These are phyloP conservation scores for Tricholomella constricta DNA, from an alignment of 768 basidiomycete species.

Conservation along the genomic window DNA sequence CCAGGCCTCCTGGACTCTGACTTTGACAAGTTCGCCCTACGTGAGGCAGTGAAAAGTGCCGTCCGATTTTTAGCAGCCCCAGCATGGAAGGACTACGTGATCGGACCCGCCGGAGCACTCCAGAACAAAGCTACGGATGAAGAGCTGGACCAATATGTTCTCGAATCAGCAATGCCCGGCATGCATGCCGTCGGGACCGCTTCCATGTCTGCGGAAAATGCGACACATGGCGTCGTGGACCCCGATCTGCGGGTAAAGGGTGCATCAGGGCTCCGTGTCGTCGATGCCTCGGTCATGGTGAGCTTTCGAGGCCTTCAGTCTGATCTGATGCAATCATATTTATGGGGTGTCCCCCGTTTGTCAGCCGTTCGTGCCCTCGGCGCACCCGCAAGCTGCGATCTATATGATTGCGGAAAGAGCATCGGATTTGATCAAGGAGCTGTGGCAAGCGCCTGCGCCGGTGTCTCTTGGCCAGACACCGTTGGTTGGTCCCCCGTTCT, in stretches of 20 bases:
- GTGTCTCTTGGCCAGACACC: too few relatives aligned
- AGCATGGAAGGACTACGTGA: slow-evolving; percentile 20
- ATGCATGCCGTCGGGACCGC: slow-evolving; percentile 33
- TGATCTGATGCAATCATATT: too few relatives aligned
- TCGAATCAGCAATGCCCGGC: slow-evolving; percentile 7
- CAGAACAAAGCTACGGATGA: slow-evolving; percentile 20
- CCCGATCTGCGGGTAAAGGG: slow-evolving; percentile 34
- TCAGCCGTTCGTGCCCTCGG: slow-evolving; percentile 22
- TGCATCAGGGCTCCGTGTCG: slow-evolving; percentile 31
- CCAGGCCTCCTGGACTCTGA: slow-evolving; percentile 29
- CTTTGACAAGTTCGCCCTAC: slow-evolving; percentile 24
- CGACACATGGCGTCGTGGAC: slow-evolving; percentile 32
- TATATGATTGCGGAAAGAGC: slow-evolving; percentile 25
- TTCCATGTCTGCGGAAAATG: slow-evolving; percentile 25
- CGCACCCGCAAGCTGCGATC: slow-evolving; percentile 19
- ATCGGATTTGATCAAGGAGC: slow-evolving; percentile 23
- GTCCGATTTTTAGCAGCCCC: slow-evolving; percentile 22
- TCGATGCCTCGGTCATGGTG: slow-evolving; percentile 36
- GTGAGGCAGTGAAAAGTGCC: slow-evolving; percentile 20
- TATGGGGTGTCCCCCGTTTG: neutral
- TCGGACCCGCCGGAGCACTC: slow-evolving; percentile 11
- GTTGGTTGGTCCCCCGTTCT: too few relatives aligned
- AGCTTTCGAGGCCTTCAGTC: neutral
- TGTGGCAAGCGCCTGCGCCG: slow-evolving; percentile 1
- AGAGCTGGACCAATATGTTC: slow-evolving; percentile 19